A percentile compares a stretch with the other conserved stretches of the same genome.
Evolutionary conservation across 306 rosid genomes (phyloP).

Genomic region (Cucurbita argyrosperma): DNA sequence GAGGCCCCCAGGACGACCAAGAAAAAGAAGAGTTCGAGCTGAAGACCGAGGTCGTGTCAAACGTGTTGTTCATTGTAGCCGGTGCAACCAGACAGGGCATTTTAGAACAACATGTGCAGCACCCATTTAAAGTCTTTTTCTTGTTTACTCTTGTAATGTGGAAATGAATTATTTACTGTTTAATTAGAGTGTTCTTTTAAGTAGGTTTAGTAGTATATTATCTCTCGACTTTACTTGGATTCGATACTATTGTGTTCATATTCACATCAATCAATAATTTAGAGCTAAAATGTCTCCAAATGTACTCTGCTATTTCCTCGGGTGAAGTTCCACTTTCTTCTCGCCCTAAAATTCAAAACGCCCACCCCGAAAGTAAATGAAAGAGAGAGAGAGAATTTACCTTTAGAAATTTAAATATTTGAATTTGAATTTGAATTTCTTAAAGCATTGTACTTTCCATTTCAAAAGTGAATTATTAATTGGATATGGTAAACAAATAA

Average conservation of each 20-base stretch:
- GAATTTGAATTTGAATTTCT: not conserved
- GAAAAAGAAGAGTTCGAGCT: slow-evolving; percentile 24
- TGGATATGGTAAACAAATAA: too few relatives aligned
- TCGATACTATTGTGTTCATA: not conserved
- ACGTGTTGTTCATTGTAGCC: slow-evolving; percentile 44
- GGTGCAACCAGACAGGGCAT: slow-evolving; percentile 45
- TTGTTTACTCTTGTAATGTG: not conserved
- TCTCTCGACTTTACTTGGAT: not conserved
- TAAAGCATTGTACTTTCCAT: not conserved
- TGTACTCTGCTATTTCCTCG: too few relatives aligned
- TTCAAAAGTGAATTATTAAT: not conserved
- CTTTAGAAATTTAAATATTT: not conserved
- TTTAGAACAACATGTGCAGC: slow-evolving; percentile 45
- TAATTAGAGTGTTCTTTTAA: not conserved
- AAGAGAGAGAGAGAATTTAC: not conserved
- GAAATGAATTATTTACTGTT: not conserved
- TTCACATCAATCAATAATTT: not conserved
- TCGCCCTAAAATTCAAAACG: too few relatives aligned
- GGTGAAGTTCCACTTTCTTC: too few relatives aligned
- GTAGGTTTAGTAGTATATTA: not conserved
- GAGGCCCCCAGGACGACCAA: slow-evolving; percentile 32
- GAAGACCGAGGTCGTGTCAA: slow-evolving; percentile 31
- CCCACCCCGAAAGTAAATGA: too few relatives aligned
- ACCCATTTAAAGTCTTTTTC: slow-evolving; percentile 13
- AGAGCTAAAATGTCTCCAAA: too few relatives aligned